phyloP scores from a whole-genome alignment of 805 yeast species.

The Pichia manshurica region DNA sequence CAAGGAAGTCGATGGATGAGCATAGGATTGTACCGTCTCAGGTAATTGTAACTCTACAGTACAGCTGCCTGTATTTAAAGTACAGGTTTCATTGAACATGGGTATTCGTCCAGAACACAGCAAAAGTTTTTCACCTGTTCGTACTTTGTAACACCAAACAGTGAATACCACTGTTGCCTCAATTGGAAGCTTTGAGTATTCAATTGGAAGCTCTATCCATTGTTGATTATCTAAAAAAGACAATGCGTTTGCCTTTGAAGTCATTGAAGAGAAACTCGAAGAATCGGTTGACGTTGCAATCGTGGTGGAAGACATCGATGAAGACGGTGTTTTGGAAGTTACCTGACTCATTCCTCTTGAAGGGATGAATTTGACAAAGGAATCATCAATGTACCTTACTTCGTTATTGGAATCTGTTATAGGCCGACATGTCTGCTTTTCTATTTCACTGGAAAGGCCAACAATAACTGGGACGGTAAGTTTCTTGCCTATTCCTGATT shows the following conservation, averaged over 20 bases:
- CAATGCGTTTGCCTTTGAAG: not conserved
- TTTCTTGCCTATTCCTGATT: constrained; percentile 36
- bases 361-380: not conserved
- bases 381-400: constrained; percentile 1
- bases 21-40: no score
- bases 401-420: not conserved
- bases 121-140: constrained; percentile 40
- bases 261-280: not conserved
- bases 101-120: constrained; percentile 59
- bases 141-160: constrained; percentile 58
- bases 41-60: constrained; percentile 9
- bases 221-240: not conserved
- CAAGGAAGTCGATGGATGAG: no score
- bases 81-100: constrained; percentile 33
- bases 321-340: not conserved
- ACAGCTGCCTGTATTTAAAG: constrained; percentile 55
- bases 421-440: not conserved
- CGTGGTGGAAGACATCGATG: not conserved
- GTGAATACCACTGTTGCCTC: constrained; percentile 54
- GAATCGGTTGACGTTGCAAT: not conserved
- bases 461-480: constrained; percentile 40
- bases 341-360: not conserved
- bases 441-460: constrained; percentile 7
- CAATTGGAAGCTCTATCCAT: constrained; percentile 68
- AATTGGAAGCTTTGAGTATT: constrained; percentile 63